These are phyloP conservation scores for Setaria viridis DNA, from an alignment of 202 grass and related monocot species.

Conservation along the genomic window DNA sequence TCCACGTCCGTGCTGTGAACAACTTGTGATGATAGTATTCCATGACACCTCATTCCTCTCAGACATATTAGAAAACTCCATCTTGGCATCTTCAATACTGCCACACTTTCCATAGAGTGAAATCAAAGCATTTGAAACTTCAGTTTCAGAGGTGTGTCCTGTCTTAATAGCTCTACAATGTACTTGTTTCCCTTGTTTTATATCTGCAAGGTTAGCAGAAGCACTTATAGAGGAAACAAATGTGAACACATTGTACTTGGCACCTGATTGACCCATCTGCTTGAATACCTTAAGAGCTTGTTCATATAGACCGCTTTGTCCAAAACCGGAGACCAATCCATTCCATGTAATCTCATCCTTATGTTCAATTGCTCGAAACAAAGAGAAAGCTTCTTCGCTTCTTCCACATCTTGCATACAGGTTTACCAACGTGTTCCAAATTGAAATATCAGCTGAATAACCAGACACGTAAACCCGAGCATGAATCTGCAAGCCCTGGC, in stretches of 20 bases:
- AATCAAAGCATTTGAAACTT: constrained; percentile 77
- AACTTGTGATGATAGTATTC: constrained; percentile 84
- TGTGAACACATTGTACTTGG: constrained; percentile 64
- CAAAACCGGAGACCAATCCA: constrained; percentile 74
- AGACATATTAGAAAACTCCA: constrained; percentile 62
- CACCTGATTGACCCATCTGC: constrained; percentile 59
- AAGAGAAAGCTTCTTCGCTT: constrained; percentile 63
- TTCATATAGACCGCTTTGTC: constrained; percentile 73
- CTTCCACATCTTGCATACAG: constrained; percentile 81
- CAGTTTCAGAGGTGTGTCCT: constrained; percentile 63
- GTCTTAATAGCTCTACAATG: constrained; percentile 75
- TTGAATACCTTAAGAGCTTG: constrained; percentile 68
- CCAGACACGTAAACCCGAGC: constrained; percentile 63
- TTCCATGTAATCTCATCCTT: constrained; percentile 89
- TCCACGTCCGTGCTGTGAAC: constrained; percentile 76
- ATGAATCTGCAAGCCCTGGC: constrained; percentile 75
- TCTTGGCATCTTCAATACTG: constrained; percentile 73
- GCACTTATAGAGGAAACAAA: constrained; percentile 79
- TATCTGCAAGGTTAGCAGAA: constrained; percentile 74
- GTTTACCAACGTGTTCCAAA: constrained; percentile 73
- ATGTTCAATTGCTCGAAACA: constrained; percentile 54
- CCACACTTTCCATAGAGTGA: constrained; percentile 86
- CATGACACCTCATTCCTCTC: constrained; percentile 75
- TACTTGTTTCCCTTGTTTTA: constrained; percentile 88
- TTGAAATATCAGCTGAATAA: constrained; percentile 72